These are phyloP conservation scores for Trametes punicea DNA, from an alignment of 768 basidiomycete genomes.

Conservation along the genomic window DNA sequence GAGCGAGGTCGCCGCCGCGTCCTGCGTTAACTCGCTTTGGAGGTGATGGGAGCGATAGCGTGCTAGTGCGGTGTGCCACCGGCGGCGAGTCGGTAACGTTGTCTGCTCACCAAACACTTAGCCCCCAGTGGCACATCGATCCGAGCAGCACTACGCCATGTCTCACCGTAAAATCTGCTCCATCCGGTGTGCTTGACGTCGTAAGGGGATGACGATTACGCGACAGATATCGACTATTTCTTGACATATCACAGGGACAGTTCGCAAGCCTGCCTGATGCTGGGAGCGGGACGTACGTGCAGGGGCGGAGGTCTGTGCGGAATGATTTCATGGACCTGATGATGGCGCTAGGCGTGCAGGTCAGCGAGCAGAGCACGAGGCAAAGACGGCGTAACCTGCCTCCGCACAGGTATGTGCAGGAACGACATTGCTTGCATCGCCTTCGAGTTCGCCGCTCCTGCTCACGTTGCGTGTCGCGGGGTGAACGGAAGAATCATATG, in stretches of 20 bases:
- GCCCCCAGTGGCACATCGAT: constrained; percentile 1
- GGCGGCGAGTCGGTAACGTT: constrained; percentile 3
- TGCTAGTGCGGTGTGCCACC: not conserved
- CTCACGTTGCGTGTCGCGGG: not conserved
- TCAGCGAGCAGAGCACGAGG: constrained; percentile 1
- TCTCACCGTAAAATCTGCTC: not conserved
- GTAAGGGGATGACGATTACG: too few relatives aligned
- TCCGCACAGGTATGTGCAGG: not conserved
- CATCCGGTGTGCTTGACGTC: not conserved
- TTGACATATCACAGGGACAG: constrained; percentile 5
- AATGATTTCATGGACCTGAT: not conserved
- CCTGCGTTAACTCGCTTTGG: constrained; percentile 8
- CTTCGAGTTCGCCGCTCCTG: not conserved
- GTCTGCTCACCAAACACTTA: not conserved
- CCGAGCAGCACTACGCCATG: not conserved
- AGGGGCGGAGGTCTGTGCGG: not conserved
- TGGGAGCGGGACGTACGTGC: not conserved
- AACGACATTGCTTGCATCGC: not conserved
- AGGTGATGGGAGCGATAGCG: constrained; percentile 3
- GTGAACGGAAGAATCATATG: not conserved
- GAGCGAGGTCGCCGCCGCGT: not conserved
- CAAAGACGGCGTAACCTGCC: constrained; percentile 4
- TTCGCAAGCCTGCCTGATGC: not conserved
- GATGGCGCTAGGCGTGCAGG: not conserved
- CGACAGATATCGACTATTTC: too few relatives aligned